These are phyloP conservation scores for Phytophthora brassicae DNA, from an alignment of 352 stramenopile species.

Conservation along the genomic window DNA sequence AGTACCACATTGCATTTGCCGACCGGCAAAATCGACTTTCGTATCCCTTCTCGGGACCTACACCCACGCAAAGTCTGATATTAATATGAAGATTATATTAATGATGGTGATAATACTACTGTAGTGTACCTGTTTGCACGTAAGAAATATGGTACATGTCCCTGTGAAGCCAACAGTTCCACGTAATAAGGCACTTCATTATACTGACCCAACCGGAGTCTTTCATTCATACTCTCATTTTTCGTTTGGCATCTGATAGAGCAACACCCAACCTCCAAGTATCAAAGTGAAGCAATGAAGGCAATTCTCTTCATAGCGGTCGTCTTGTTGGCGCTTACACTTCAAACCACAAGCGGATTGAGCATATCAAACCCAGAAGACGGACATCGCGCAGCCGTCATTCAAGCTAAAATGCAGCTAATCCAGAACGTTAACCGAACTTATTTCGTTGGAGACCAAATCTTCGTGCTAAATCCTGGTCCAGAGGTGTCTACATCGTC, in stretches of 20 bases:
- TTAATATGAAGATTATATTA: not conserved
- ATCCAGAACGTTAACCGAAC: conserved; percentile 37
- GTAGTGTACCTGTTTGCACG: not conserved
- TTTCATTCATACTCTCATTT: conserved; percentile 10
- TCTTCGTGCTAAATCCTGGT: conserved; percentile 23
- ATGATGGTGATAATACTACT: not conserved
- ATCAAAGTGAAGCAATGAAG: conserved; percentile 3
- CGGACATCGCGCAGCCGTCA: conserved; percentile 27
- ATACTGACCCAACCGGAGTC: not conserved
- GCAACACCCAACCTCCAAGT: not conserved
- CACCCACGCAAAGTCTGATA: conserved; percentile 8
- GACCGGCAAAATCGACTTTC: no score
- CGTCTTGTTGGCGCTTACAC: not conserved
- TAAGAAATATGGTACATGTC: not conserved
- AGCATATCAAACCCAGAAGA: conserved; percentile 26
- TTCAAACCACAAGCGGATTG: conserved; percentile 6
- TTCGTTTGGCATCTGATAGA: conserved; percentile 5
- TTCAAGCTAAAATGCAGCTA: conserved; percentile 22
- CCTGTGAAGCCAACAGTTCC: conserved; percentile 21
- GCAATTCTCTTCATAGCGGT: conserved; percentile 1
- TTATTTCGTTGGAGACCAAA: conserved; percentile 27
- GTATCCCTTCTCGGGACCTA: conserved; percentile 12
- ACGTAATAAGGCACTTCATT: conserved; percentile 2
- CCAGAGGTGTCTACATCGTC: conserved; percentile 27
- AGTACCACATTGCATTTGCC: no score